Conservation (phyloP, 2,329 filamentous ascomycete genomes). For the Xylogone sp. region DNA sequence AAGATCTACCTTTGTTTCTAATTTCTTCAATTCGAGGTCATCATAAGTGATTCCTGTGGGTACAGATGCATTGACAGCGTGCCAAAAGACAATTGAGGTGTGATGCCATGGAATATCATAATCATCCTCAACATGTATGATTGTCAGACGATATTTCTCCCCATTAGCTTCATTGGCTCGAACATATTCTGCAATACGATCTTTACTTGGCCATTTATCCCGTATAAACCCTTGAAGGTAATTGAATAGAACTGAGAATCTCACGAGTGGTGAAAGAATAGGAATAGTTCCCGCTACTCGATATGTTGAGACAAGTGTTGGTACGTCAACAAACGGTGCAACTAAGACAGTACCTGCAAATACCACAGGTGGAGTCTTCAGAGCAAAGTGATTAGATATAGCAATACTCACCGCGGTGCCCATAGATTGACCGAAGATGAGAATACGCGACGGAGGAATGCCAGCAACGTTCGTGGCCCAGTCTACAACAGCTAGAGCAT, state of each 20-base stretch:
- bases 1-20: conserved; percentile 31
- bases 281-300: conserved; percentile 51
- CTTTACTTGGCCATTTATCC: conserved; percentile 48
- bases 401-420: conserved; percentile 23
- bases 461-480: conserved; percentile 50
- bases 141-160: conserved; percentile 38
- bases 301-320: conserved; percentile 52
- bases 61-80: conserved; percentile 47
- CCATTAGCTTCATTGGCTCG: conserved; percentile 28
- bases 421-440: conserved; percentile 57
- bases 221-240: conserved; percentile 44
- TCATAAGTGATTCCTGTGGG: conserved; percentile 34
- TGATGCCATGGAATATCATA: conserved; percentile 48
- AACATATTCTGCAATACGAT: conserved; percentile 43
- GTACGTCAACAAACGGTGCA: conserved; percentile 53
- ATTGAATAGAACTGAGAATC: conserved; percentile 40
- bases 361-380: conserved; percentile 31
- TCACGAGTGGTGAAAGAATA: conserved; percentile 46
- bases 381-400: conserved; percentile 28
- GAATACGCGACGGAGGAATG: conserved; percentile 50
- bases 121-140: conserved; percentile 50
- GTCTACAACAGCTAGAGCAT: conserved; percentile 48
- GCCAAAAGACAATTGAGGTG: conserved; percentile 47
- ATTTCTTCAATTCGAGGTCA: conserved; percentile 42
- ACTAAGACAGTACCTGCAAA: conserved; percentile 54